phyloP scores from a whole-genome alignment of 257 asterid species.

The Solanum tarijense region DNA sequence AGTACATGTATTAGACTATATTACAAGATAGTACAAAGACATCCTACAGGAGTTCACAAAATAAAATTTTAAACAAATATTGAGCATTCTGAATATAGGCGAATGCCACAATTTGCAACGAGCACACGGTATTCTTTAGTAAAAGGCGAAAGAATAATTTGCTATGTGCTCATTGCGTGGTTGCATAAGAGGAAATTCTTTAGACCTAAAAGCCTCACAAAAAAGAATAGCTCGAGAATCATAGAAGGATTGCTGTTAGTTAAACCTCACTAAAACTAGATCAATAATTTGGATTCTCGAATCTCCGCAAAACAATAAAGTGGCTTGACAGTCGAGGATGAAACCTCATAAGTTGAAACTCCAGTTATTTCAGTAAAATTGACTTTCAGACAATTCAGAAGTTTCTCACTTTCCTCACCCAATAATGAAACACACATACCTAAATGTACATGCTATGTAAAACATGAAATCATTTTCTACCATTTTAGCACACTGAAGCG shows the following conservation, averaged over 20 bases:
- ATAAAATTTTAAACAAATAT: background rate
- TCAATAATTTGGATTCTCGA: background rate
- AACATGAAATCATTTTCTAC: background rate
- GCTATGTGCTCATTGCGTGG: background rate
- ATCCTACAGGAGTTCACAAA: background rate
- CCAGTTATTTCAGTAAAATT: background rate
- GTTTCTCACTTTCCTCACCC: background rate
- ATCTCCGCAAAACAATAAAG: background rate
- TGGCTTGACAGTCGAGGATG: background rate
- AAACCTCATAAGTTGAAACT: background rate
- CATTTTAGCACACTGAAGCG: background rate
- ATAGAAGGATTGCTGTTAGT: background rate
- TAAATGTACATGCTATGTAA: background rate
- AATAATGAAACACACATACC: background rate
- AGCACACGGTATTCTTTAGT: background rate
- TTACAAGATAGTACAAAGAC: background rate
- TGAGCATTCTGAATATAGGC: background rate
- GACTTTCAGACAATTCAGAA: background rate
- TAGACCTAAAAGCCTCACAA: background rate
- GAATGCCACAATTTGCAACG: background rate
- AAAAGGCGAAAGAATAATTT: background rate
- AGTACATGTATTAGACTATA: background rate
- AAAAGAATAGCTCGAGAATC: background rate
- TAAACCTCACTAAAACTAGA: background rate
- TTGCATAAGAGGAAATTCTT: background rate